Evolutionary conservation across 1,284 basidiomycete species (phyloP), one percentile per base, ranked within the genome.

Genomic region (Puccinia novopanici): DNA sequence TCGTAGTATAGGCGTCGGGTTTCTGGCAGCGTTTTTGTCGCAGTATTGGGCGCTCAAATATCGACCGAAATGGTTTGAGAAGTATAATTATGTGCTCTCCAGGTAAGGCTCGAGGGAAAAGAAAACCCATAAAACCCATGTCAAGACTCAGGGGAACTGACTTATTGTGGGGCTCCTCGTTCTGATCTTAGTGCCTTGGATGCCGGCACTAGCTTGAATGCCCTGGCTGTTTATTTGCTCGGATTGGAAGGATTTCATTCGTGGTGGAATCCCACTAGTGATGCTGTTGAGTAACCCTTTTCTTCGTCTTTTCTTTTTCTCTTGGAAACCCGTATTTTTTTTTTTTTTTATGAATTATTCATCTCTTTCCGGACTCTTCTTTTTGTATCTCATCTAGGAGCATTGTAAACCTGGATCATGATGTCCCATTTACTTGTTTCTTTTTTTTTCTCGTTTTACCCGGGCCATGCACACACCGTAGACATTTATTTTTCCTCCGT

Each of bases 121-220:
- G 13, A 30, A 42, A 52, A 55, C 37, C n/a, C 4, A 63, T 19
- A 13, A 48, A 55, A 48, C 50, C 63, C 75, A 59, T 30, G 30
- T 10, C 5, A 30, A 30, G 59, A 63, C 50, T 15, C 74, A 72
- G 12, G 80, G 75, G 24, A 24, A 5, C 13, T 27, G 24, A 12
- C n/a, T n/a, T 3, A 3, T n/a, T 52, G 13, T 5, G 45, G 6
- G 34, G 17, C 45, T 12, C 12, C 45, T 12, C 12, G 45, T 77
- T 22, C 78, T 80, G 79, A 83, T 34, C 80, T 81, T 1, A 75
- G 75, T 4, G 83, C 83, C 8, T 72, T 84, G 27, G 85, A 85
- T 75, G 84, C 84, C 1, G 85, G 84, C 10, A 84, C 84, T 4
- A 82, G 81, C 42, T 82, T 85, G 59, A 84, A 85, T 57, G 85